Evolutionary conservation across 257 asterid species (phyloP).

Genomic region (Salvia hispanica): DNA sequence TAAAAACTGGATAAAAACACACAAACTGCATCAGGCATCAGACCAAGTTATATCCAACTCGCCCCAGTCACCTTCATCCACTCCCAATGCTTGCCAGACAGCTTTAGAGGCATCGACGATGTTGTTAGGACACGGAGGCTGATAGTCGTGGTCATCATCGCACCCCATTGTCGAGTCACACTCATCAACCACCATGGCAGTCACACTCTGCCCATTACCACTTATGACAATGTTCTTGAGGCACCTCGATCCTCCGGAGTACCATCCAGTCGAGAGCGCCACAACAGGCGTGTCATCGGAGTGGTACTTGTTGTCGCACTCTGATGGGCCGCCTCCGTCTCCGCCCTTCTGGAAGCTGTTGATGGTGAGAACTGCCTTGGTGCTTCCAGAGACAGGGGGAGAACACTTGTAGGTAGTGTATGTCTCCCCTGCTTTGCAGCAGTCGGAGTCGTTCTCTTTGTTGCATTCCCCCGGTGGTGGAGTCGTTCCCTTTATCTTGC

Average conservation of each 20-base stretch:
- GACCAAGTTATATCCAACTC: slow-evolving; percentile 35
- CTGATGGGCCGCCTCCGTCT: slow-evolving; percentile 54
- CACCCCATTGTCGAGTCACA: slow-evolving; percentile 53
- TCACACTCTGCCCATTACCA: slow-evolving; percentile 41
- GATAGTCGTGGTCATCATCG: slow-evolving; percentile 45
- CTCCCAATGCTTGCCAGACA: slow-evolving; percentile 47
- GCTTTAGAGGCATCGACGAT: slow-evolving; percentile 48
- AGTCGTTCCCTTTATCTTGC: slow-evolving; percentile 34
- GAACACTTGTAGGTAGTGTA: slow-evolving; percentile 47
- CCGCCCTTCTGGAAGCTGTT: background rate
- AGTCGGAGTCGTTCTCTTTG: slow-evolving; percentile 38
- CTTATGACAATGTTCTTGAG: slow-evolving; percentile 34
- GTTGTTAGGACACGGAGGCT: slow-evolving; percentile 48
- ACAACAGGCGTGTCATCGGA: slow-evolving; percentile 37
- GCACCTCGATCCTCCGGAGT: slow-evolving; percentile 38
- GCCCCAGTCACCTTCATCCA: slow-evolving; percentile 31
- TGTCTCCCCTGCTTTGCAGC: slow-evolving; percentile 37
- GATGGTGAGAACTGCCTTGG: slow-evolving; percentile 44
- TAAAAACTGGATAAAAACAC: too few species aligned
- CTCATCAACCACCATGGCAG: slow-evolving; percentile 52
- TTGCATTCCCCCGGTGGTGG: slow-evolving; percentile 52
- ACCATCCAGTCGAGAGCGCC: slow-evolving; percentile 57
- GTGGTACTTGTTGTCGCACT: slow-evolving; percentile 49
- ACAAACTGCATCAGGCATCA: slow-evolving; percentile 4
- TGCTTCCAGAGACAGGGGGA: slow-evolving; percentile 31